Evolutionary conservation across 441 rosid species (phyloP).

Genomic region (Euphorbia celastroides): DNA sequence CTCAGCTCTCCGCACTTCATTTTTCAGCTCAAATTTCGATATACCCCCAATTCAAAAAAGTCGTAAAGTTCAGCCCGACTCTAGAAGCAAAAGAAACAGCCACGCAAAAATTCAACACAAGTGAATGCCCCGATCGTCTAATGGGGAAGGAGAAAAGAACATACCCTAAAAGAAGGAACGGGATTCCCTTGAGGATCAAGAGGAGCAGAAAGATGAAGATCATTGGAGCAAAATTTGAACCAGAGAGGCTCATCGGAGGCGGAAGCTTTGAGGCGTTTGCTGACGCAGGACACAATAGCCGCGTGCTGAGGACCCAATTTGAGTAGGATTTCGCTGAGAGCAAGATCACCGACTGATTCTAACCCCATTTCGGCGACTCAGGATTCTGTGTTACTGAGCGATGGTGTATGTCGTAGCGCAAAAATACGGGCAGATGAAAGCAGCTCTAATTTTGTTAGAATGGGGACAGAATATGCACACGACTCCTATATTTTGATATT

Average conservation of each 20-base stretch:
- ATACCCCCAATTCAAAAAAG: not conserved
- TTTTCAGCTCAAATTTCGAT: not conserved
- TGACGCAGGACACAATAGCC: slow-evolving; percentile 49
- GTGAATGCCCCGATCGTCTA: too few relatives aligned
- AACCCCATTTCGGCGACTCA: slow-evolving; percentile 35
- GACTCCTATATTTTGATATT: not conserved
- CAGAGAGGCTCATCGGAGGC: slow-evolving; percentile 74
- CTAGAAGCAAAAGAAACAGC: not conserved
- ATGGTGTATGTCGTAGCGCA: not conserved
- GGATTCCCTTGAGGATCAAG: slow-evolving; percentile 50
- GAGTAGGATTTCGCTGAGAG: slow-evolving; percentile 44
- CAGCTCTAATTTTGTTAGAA: not conserved
- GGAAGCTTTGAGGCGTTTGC: slow-evolving; percentile 35
- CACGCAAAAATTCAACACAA: not conserved
- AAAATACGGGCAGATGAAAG: not conserved
- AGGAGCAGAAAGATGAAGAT: slow-evolving; percentile 65
- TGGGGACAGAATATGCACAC: not conserved
- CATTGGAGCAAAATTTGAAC: slow-evolving; percentile 48
- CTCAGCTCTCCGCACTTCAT: not conserved
- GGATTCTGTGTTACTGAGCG: not conserved
- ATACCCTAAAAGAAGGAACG: slow-evolving; percentile 71
- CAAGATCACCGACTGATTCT: slow-evolving; percentile 57
- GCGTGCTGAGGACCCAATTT: slow-evolving; percentile 48
- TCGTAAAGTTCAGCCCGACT: not conserved
- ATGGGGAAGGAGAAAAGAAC: too few relatives aligned